These are phyloP conservation scores for Acidomyces sp. DNA, from an alignment of 495 filamentous ascomycete genomes.

Conservation along the genomic window DNA sequence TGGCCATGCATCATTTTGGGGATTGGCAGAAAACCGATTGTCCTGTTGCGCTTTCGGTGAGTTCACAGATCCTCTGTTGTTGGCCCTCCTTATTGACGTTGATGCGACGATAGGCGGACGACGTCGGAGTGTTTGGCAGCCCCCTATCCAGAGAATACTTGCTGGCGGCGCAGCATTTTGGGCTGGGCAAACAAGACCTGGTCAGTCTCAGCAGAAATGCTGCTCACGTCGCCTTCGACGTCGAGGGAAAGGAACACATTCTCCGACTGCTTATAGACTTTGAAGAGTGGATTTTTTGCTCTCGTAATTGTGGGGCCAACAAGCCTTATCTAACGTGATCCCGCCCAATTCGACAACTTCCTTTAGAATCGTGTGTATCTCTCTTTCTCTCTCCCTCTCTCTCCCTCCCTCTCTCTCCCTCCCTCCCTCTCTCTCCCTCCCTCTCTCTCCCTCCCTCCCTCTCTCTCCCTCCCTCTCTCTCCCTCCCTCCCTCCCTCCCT, in stretches of 20 bases:
- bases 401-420: too few relatives aligned
- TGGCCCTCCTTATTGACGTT: not conserved
- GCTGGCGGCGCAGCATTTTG: slow-evolving; percentile 60
- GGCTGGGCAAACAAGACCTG: slow-evolving; percentile 41
- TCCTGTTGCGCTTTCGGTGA: slow-evolving; percentile 47
- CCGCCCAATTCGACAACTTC: not conserved
- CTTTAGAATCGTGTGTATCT: too few relatives aligned
- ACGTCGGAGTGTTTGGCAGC: slow-evolving; percentile 74
- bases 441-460: too few relatives aligned
- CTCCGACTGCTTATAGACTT: not conserved
- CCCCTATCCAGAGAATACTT: slow-evolving; percentile 67
- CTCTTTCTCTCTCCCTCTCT: too few relatives aligned
- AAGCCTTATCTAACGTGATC: not conserved
- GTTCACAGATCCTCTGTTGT: slow-evolving; percentile 30
- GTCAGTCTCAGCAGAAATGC: slow-evolving; percentile 42
- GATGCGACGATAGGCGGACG: slow-evolving; percentile 52
- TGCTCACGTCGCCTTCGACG: not conserved
- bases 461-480: too few relatives aligned
- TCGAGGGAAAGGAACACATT: not conserved
- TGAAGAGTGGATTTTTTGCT: not conserved
- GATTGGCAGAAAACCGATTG: slow-evolving; percentile 43
- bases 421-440: too few relatives aligned
- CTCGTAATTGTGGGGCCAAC: not conserved
- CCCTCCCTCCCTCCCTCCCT: too few relatives aligned
- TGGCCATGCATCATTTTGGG: slow-evolving; percentile 62